Base-by-base conservation (phyloP, 208 protist genomes). In the Leishmania aethiopica region DNA sequence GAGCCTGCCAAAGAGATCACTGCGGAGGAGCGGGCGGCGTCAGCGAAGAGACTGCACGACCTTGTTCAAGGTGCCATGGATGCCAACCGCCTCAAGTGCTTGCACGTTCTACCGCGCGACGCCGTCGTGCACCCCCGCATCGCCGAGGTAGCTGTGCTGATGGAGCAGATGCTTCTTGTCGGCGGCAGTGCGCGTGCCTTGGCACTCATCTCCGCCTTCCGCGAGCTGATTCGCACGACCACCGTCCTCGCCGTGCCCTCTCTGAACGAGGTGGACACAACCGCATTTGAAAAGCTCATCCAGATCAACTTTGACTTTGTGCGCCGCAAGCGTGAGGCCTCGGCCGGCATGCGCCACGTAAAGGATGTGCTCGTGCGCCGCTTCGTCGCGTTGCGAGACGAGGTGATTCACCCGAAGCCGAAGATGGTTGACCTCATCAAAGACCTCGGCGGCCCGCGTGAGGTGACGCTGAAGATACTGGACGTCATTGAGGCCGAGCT, bases 261-360 rank as follows among this genome's bases (percentile, higher is more conserved):
- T 35, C 77, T 95, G 42, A 81, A 85, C 37, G 82, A 91, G 42
- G 79, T 86, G 19, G 83, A 94, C 84, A 84, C 85, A 51, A 80
- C 89, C 22, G 84, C 85, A 15, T 92, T 96, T 85, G 88, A 90
- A 81, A 79, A 89, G 71, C 77, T 95, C 25, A 86, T 96, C 47
- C 85, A 94, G 72, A 80, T 77, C 51, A 96, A 96, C 78, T 96
- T 93, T 75, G 87, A 88, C 49, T 95, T 93, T 86, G 60, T 96
- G 53, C 83, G 85, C n/a, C 87, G 89, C 64, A 88, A 86, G 77
- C 90, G 93, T 2, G 90, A 86, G 76, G 87, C 91, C 25, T 91
- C 87, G 59, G 84, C 89, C 28, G 91, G 93, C 42, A 96, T 96
- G 93, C 83, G 84, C 25, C 87, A 95, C 82, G 91, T 93, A 42